These are phyloP conservation scores for Rhododendron vialii DNA, from an alignment of 148 eudicot genomes.

Conservation along the genomic window DNA sequence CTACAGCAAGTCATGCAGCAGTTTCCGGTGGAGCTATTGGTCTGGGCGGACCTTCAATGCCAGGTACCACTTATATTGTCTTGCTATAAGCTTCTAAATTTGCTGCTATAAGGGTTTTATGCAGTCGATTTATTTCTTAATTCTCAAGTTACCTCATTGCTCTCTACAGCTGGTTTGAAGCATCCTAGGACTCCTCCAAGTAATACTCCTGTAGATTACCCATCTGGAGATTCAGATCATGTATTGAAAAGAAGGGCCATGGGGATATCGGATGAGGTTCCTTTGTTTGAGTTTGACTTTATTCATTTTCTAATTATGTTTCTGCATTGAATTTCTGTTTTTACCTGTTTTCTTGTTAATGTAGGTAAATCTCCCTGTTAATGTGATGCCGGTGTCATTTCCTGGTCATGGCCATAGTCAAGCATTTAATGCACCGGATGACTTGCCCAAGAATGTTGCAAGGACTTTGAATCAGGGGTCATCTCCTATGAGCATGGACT, in stretches of 20 bases:
- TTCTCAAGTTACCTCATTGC: constrained; percentile 5
- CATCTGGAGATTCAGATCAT: constrained; percentile 81
- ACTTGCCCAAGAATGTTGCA: constrained; percentile 72
- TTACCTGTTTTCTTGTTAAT: background rate
- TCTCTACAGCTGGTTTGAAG: constrained; percentile 61
- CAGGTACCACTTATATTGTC: constrained; percentile 34
- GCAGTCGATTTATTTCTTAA: background rate
- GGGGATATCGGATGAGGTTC: constrained; percentile 72
- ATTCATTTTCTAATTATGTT: background rate
- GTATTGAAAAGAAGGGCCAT: constrained; percentile 67
- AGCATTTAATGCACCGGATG: constrained; percentile 51
- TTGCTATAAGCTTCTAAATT: background rate
- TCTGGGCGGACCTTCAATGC: constrained; percentile 73
- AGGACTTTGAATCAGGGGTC: constrained; percentile 71
- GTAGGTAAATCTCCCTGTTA: constrained; percentile 60
- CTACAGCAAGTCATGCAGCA: constrained; percentile 60
- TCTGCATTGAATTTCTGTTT: constrained; percentile 10
- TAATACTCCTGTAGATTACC: constrained; percentile 71
- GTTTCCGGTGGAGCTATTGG: constrained; percentile 79
- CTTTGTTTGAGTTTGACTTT: background rate
- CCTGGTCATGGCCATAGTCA: constrained; percentile 53
- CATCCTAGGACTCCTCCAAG: constrained; percentile 87
- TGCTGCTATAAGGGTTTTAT: background rate
- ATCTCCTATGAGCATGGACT: constrained; percentile 89
- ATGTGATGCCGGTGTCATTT: constrained; percentile 61